Evolutionary conservation across 495 filamentous ascomycete species (phyloP).

Genomic region (Podospora tetraspora): DNA sequence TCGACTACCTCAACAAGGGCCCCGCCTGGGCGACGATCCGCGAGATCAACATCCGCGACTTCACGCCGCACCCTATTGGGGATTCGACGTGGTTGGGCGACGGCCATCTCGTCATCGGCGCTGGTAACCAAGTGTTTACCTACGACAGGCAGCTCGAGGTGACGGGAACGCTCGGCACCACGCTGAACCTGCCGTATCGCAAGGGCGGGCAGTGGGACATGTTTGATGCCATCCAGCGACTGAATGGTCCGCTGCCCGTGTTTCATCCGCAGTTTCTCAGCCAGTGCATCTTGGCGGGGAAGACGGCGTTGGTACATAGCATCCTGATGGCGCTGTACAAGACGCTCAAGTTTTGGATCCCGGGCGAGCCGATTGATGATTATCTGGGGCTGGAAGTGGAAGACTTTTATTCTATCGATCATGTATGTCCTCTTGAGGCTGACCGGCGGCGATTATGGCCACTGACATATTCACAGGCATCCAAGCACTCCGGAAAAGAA

Average conservation of each 20-base stretch:
- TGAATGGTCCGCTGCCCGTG: constrained; percentile 84
- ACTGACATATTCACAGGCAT: constrained; percentile 10
- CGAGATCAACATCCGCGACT: constrained; percentile 72
- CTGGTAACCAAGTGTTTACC: constrained; percentile 90
- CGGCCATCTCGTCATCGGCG: constrained; percentile 78
- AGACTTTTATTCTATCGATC: constrained; percentile 56
- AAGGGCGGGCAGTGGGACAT: constrained; percentile 52
- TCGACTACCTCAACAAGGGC: constrained; percentile 86
- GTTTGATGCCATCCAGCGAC: constrained; percentile 70
- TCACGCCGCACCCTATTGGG: constrained; percentile 87
- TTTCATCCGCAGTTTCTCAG: constrained; percentile 92
- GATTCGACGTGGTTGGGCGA: constrained; percentile 86
- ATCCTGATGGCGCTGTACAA: constrained; percentile 71
- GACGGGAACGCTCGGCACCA: constrained; percentile 55
- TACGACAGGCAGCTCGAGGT: constrained; percentile 69
- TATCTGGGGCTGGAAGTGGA: constrained; percentile 68
- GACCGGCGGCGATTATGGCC: background rate
- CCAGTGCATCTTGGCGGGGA: constrained; percentile 82
- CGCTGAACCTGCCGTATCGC: constrained; percentile 55
- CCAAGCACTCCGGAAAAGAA: constrained; percentile 20
- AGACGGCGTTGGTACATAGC: constrained; percentile 64
- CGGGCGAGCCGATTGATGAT: constrained; percentile 76
- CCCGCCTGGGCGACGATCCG: constrained; percentile 84
- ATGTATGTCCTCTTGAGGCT: constrained; percentile 11
- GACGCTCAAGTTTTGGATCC: constrained; percentile 74